Evolutionary conservation across 2,329 filamentous ascomycete genomes (phyloP), one percentile per base, ranked within the genome.

Genomic region (Chrysoporthe austroafricana): DNA sequence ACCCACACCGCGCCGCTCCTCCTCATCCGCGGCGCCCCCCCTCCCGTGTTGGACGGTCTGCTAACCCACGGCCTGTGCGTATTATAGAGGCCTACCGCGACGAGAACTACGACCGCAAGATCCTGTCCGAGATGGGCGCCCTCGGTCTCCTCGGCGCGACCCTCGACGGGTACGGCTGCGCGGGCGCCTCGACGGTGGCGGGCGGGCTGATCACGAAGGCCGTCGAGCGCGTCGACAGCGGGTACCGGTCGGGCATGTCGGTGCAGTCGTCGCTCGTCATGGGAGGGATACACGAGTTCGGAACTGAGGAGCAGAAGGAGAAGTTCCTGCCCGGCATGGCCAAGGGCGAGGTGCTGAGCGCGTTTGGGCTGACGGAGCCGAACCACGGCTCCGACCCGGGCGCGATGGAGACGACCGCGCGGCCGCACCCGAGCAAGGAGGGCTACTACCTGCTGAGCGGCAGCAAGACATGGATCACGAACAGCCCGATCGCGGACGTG

Each of bases 401-500:
- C 16, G 91, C 90, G 3, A 93, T 96, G 91, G 93, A 96, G 82
- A 92, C 90, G 6, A 85, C 85, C 18, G 93, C 93, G 11, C 91
- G 89, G 75, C 87, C 88, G 63, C 92, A 96, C 77, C 91, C 92
- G 6, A 87, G 85, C 13, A 93, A 93, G 81, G 88, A 91, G 75
- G 92, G 92, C 2, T 91, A 91, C 76, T 91, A 90, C 73, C 85
- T 88, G 58, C 81, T 96, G 32, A 91, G 87, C 59, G 93, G 93
- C 4, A 82, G 90, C 59, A 96, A 96, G 83, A 96, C 93, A 0
- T 96, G 93, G 93, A 96, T 96, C 76, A 96, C 93, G 14, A 96
- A 96, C 79, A 94, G 91, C 16, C 93, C 93, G 9, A 95, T 96
- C 73, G 87, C 92, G 1, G 92, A 96, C 74, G 84, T 96, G 5